Conservation (phyloP, 192 early-diverging fungal species). For the Pilaira anomala region DNA sequence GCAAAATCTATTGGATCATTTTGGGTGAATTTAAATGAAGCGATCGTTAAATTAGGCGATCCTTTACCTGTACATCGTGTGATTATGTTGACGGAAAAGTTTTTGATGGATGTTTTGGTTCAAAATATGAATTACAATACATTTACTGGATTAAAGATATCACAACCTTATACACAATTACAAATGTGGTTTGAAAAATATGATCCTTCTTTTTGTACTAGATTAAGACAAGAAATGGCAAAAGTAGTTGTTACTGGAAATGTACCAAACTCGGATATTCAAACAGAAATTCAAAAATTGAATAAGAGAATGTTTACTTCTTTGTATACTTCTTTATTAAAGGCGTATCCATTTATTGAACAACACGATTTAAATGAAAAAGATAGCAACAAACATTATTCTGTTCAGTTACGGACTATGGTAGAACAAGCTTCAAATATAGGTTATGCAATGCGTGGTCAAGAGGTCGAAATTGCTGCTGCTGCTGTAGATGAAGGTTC, state of each 20-base stretch:
- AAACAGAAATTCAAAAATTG: background rate
- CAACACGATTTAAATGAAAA: constrained; percentile 22
- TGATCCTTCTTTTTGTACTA: constrained; percentile 22
- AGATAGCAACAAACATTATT: constrained; percentile 23
- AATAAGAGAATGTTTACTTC: constrained; percentile 14
- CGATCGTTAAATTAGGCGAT: constrained; percentile 37
- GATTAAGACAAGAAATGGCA: constrained; percentile 34
- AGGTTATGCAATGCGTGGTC: constrained; percentile 33
- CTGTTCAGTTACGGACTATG: constrained; percentile 15
- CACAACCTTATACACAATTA: constrained; percentile 10
- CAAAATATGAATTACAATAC: constrained; percentile 43
- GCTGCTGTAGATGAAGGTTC: constrained; percentile 20
- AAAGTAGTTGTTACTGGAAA: constrained; percentile 17
- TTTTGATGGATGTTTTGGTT: constrained; percentile 48
- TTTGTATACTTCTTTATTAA: constrained; percentile 22
- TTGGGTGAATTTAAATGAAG: constrained; percentile 31
- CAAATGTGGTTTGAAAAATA: constrained; percentile 25
- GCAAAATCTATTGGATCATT: constrained; percentile 28
- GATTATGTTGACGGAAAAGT: constrained; percentile 50
- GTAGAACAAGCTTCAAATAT: constrained; percentile 25
- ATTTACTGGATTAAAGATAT: constrained; percentile 34
- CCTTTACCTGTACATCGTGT: constrained; percentile 38
- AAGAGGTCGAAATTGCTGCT: constrained; percentile 37
- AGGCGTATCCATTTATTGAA: constrained; percentile 32
- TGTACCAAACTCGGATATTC: constrained; percentile 16